Conservation (phyloP, 371 early-diverging fungal genomes). For the Rhizopus delemar region DNA sequence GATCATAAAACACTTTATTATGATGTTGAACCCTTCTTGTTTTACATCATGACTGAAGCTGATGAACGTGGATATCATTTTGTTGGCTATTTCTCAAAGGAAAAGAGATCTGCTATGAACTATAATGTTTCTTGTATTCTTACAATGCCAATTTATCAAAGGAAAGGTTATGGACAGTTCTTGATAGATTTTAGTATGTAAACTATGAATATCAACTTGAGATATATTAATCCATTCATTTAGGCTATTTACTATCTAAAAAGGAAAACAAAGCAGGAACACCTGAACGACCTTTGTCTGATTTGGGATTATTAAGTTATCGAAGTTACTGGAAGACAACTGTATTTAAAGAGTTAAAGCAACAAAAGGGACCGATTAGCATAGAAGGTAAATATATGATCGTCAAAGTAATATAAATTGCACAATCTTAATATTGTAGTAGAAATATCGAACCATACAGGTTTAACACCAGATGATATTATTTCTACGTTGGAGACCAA, state of each 20-base stretch:
- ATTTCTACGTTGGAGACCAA: slow-evolving; percentile 68
- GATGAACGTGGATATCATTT: slow-evolving; percentile 87
- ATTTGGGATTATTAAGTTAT: slow-evolving; percentile 94
- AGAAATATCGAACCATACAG: slow-evolving; percentile 63
- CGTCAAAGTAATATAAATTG: not conserved
- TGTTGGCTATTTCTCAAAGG: slow-evolving; percentile 99
- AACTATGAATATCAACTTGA: slow-evolving; percentile 15
- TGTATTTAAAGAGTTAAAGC: slow-evolving; percentile 37
- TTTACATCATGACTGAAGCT: slow-evolving; percentile 91
- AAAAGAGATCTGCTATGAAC: slow-evolving; percentile 68
- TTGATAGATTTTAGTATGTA: slow-evolving; percentile 92
- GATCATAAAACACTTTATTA: slow-evolving; percentile 99
- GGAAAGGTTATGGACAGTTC: slow-evolving; percentile 97
- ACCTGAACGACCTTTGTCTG: slow-evolving; percentile 99
- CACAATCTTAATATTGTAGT: not conserved
- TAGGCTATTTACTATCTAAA: slow-evolving; percentile 89
- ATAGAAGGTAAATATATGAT: slow-evolving; percentile 38
- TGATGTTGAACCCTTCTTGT: slow-evolving; percentile 99
- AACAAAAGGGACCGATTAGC: slow-evolving; percentile 37
- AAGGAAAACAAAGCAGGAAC: slow-evolving; percentile 89
- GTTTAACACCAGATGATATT: slow-evolving; percentile 74
- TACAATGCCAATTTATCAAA: slow-evolving; percentile 93
- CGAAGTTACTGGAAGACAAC: slow-evolving; percentile 80
- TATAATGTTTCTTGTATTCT: slow-evolving; percentile 99
- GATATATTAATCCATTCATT: not conserved